phyloP scores from a whole-genome alignment of 192 early-diverging fungal genomes.

The Coemansia sp. region DNA sequence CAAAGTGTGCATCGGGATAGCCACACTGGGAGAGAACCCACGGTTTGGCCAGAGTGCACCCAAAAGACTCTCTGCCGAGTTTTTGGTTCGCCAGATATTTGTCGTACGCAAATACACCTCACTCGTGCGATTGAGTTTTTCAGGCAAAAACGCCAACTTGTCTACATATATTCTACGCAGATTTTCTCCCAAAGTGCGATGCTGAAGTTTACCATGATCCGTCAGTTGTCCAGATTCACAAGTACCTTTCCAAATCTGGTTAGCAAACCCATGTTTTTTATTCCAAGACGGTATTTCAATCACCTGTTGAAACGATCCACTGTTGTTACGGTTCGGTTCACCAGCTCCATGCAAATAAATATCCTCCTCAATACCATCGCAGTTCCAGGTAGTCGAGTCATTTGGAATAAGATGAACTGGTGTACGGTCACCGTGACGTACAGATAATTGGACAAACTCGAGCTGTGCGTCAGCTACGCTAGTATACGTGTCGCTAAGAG shows the following conservation, averaged over 20 bases:
- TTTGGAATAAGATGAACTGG: slow-evolving; percentile 35
- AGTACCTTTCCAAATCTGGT: slow-evolving; percentile 38
- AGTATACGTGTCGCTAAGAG: slow-evolving; percentile 20
- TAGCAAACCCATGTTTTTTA: slow-evolving; percentile 30
- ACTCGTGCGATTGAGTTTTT: slow-evolving; percentile 17
- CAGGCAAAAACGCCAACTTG: slow-evolving; percentile 45
- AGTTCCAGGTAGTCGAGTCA: slow-evolving; percentile 37
- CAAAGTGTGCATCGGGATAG: slow-evolving; percentile 47
- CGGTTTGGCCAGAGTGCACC: slow-evolving; percentile 48
- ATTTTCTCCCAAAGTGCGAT: slow-evolving; percentile 39
- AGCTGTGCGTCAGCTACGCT: slow-evolving; percentile 42
- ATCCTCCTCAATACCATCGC: slow-evolving; percentile 27
- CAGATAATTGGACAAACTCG: slow-evolving; percentile 54
- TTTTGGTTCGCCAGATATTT: slow-evolving; percentile 58
- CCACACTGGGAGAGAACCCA: slow-evolving; percentile 6
- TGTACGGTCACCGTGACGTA: slow-evolving; percentile 58
- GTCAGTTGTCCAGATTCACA: slow-evolving; percentile 61
- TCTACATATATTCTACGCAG: slow-evolving; percentile 53
- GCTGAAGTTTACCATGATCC: slow-evolving; percentile 54
- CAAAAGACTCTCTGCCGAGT: slow-evolving; percentile 51
- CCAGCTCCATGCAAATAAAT: slow-evolving; percentile 26
- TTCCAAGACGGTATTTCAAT: slow-evolving; percentile 46
- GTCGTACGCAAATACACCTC: slow-evolving; percentile 60
- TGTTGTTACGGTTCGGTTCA: slow-evolving; percentile 30
- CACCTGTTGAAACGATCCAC: slow-evolving; percentile 31